Evolutionary conservation across 2,329 filamentous ascomycete species (phyloP).

Genomic region (Penicillium sp.): DNA sequence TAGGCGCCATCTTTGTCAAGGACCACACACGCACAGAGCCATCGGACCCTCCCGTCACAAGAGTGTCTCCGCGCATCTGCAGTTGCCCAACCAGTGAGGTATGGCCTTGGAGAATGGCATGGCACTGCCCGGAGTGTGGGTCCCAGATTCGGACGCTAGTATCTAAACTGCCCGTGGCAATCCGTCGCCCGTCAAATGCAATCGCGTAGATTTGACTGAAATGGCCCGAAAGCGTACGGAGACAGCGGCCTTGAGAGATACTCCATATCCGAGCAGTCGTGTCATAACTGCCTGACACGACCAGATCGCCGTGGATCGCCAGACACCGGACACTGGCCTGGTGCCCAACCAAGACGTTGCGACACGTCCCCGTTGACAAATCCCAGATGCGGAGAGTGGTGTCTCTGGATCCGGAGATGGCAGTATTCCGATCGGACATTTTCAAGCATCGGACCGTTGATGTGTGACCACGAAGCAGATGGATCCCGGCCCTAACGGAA

Average conservation of each 20-base stretch:
- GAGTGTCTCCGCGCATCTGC: slow-evolving; percentile 89
- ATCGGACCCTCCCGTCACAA: slow-evolving; percentile 94
- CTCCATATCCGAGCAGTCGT: slow-evolving; percentile 97
- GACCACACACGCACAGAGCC: slow-evolving; percentile 97
- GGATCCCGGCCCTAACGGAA: slow-evolving; percentile 62
- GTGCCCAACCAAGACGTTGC: slow-evolving; percentile 88
- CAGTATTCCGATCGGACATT: slow-evolving; percentile 91
- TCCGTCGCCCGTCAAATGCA: slow-evolving; percentile 88
- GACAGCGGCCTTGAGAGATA: slow-evolving; percentile 89
- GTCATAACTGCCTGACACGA: slow-evolving; percentile 98
- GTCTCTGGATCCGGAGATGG: slow-evolving; percentile 93
- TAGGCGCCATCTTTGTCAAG: slow-evolving; percentile 81
- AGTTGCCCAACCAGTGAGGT: slow-evolving; percentile 95
- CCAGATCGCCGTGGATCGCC: slow-evolving; percentile 92
- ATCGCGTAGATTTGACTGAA: slow-evolving; percentile 99
- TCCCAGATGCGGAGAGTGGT: slow-evolving; percentile 96
- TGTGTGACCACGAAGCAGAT: slow-evolving; percentile 88
- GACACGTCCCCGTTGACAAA: slow-evolving; percentile 80
- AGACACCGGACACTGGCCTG: slow-evolving; percentile 93
- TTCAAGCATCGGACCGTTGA: slow-evolving; percentile 96
- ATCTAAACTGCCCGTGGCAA: slow-evolving; percentile 93
- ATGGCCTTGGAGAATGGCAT: slow-evolving; percentile 92
- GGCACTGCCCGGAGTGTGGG: slow-evolving; percentile 77
- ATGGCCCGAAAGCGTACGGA: slow-evolving; percentile 86
- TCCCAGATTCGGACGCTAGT: slow-evolving; percentile 98